A percentile compares a stretch with the other conserved stretches of the same genome.
These are phyloP conservation scores for Suhomyces bokatorum DNA, from an alignment of 1,139 yeast genomes.

Conservation along the genomic window DNA sequence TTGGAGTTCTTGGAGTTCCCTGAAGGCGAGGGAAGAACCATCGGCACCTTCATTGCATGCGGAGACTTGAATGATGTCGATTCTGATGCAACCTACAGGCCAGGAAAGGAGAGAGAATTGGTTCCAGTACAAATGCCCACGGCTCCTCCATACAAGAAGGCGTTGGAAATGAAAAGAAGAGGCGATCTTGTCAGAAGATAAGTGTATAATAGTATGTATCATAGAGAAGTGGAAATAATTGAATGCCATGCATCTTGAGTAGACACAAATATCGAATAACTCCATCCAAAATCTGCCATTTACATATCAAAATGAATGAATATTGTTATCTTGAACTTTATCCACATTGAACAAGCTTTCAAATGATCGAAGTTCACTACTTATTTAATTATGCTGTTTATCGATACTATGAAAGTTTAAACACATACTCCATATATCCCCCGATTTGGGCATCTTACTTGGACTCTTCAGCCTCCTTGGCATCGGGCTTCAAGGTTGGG, in stretches of 20 bases:
- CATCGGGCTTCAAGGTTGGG: constrained; percentile 97
- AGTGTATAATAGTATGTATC: constrained; percentile 6
- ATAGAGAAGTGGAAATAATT: not conserved
- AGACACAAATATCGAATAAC: no score
- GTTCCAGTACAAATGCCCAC: constrained; percentile 95
- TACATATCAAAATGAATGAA: no score
- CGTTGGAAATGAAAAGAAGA: constrained; percentile 80
- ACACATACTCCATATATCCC: no score
- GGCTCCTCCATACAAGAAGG: constrained; percentile 93
- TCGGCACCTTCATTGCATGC: constrained; percentile 91
- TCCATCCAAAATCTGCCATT: no score
- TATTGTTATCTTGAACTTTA: no score
- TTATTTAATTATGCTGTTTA: no score
- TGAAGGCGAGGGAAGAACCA: constrained; percentile 58
- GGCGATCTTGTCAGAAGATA: constrained; percentile 50
- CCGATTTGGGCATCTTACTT: no score
- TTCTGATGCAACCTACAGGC: constrained; percentile 90
- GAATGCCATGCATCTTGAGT: no score
- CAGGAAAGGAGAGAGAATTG: constrained; percentile 53
- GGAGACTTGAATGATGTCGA: constrained; percentile 87
- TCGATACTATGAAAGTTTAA: no score
- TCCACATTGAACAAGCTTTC: no score
- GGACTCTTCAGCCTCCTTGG: constrained; percentile 11
- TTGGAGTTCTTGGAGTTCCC: constrained; percentile 43
- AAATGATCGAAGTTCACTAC: no score